Percentiles rank a stretch among this genome's conserved stretches.
These are phyloP conservation scores for Phytophthora parvispora DNA, from an alignment of 352 stramenopile genomes.

Conservation along the genomic window DNA sequence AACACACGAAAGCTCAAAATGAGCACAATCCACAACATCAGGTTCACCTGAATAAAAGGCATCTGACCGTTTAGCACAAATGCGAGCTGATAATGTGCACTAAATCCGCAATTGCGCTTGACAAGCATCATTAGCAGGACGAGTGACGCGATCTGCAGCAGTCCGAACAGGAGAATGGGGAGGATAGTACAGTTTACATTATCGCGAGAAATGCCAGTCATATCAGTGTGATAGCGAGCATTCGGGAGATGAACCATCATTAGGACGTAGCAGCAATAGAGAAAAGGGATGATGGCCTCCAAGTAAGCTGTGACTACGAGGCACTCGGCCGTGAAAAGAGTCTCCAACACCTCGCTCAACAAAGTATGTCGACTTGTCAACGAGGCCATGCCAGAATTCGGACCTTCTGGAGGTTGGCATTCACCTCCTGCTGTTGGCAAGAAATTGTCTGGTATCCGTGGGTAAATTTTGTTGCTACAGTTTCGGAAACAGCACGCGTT, in stretches of 20 bases:
- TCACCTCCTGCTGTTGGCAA: background rate
- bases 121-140: background rate
- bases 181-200: background rate
- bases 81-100: background rate
- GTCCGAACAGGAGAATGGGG: constrained; percentile 14
- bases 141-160: constrained; percentile 27
- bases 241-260: constrained; percentile 25
- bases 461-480: background rate
- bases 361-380: background rate
- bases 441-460: background rate
- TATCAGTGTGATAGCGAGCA: background rate
- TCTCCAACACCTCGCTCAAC: background rate
- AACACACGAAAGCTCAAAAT: background rate
- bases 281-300: constrained; percentile 35
- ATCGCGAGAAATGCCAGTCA: background rate
- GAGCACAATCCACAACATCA: background rate
- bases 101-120: background rate
- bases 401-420: background rate
- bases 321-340: constrained; percentile 33
- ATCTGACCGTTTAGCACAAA: background rate
- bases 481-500: background rate
- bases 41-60: background rate
- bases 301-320: constrained; percentile 35
- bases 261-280: constrained; percentile 20
- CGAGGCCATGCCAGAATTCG: background rate